A percentile compares a stretch with the other conserved stretches of the same genome.
These are phyloP conservation scores for Pelargonium nanum DNA, from an alignment of 345 rosid genomes.

Conservation along the genomic window DNA sequence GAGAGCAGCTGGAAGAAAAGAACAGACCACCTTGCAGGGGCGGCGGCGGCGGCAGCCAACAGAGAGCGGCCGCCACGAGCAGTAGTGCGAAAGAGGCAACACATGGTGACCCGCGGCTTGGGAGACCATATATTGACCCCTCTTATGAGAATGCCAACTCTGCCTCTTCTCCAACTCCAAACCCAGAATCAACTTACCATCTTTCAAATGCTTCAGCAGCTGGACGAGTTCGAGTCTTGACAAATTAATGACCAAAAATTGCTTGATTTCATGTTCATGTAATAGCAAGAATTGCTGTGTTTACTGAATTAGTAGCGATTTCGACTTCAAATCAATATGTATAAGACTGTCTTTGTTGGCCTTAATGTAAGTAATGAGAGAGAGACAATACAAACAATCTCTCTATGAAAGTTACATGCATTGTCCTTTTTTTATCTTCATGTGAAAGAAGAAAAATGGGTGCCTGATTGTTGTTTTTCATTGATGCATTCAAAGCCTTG, in stretches of 20 bases:
- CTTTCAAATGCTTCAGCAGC: conserved; percentile 43
- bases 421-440: too few species aligned
- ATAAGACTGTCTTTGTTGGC: too few species aligned
- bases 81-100: conserved; percentile 59
- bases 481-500: too few species aligned
- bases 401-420: too few species aligned
- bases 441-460: too few species aligned
- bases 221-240: conserved; percentile 30
- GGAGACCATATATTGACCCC: conserved; percentile 25
- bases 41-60: conserved; percentile 12
- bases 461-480: too few species aligned
- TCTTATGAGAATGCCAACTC: conserved; percentile 22
- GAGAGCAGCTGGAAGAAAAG: conserved; percentile 24
- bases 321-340: too few species aligned
- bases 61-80: conserved; percentile 22
- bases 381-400: too few species aligned
- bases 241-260: too few species aligned
- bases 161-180: conserved; percentile 16
- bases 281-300: not conserved
- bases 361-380: too few species aligned
- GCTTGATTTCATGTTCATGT: too few species aligned
- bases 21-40: not conserved
- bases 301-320: not conserved
- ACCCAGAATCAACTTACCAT: conserved; percentile 26
- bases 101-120: conserved; percentile 28